A percentile compares a stretch with the other conserved stretches of the same genome.
Evolutionary conservation across 169 alveolate species (phyloP).

Genomic region (Babesia gibsoni): DNA sequence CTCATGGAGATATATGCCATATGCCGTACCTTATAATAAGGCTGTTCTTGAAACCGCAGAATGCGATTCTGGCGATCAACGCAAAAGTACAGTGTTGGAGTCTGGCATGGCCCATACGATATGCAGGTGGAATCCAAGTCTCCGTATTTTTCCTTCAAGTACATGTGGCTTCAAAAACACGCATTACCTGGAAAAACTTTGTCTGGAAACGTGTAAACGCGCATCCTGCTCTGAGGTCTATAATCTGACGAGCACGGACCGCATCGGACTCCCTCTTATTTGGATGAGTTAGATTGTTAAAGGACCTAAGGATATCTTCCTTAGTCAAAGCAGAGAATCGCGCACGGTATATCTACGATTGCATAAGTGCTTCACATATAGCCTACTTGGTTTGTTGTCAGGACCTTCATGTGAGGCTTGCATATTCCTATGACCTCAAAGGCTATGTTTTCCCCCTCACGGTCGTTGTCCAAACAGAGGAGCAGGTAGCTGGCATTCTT

Average conservation of each 20-base stretch:
- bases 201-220: constrained; percentile 78
- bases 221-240: constrained; percentile 89
- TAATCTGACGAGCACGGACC: constrained; percentile 95
- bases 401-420: constrained; percentile 13
- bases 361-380: neutral
- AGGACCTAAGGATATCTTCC: constrained; percentile 88
- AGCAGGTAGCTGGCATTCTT: constrained; percentile 87
- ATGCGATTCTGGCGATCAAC: constrained; percentile 91
- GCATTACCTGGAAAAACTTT: constrained; percentile 64
- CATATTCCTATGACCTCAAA: constrained; percentile 91
- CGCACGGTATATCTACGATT: constrained; percentile 89
- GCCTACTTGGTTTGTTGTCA: constrained; percentile 8
- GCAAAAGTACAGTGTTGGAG: constrained; percentile 96
- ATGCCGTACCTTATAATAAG: constrained; percentile 78
- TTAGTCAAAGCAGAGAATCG: constrained; percentile 94
- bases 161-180: constrained; percentile 10
- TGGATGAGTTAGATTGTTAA: constrained; percentile 85
- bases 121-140: constrained; percentile 83
- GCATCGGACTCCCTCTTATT: constrained; percentile 89
- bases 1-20: neutral
- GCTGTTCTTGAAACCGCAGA: constrained; percentile 85
- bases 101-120: constrained; percentile 97
- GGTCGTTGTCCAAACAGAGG: constrained; percentile 98
- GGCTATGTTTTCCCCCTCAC: constrained; percentile 99
- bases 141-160: constrained; percentile 75